Conservation (phyloP, 2,329 filamentous ascomycete species). For the Chaetothyriales sp. region DNA sequence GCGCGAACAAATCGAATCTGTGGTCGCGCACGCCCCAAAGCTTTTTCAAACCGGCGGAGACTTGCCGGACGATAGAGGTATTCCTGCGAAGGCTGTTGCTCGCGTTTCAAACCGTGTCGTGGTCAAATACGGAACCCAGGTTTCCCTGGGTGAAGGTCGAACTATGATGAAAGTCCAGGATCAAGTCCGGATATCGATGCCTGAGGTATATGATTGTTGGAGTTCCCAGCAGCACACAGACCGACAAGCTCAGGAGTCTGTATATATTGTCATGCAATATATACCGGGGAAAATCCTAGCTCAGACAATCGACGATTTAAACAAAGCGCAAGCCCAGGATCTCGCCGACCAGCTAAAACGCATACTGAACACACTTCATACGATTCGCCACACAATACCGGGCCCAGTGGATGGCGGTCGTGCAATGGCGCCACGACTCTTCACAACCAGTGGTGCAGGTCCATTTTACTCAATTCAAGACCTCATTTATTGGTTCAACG, state of each 20-base stretch:
- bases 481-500: not conserved
- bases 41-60: not conserved
- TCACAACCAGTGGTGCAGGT: not conserved
- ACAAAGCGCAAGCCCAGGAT: not conserved
- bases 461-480: not conserved
- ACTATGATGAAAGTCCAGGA: not conserved
- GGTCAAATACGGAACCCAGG: not conserved
- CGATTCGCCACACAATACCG: not conserved
- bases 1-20: not conserved
- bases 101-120: not conserved
- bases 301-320: not conserved
- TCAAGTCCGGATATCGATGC: not conserved
- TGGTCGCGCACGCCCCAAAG: not conserved
- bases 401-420: not conserved
- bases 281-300: not conserved
- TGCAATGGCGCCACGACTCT: not conserved
- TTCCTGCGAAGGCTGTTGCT: not conserved
- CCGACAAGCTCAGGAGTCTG: not conserved
- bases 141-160: not conserved
- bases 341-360: not conserved
- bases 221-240: not conserved
- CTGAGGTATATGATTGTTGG: not conserved
- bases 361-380: not conserved
- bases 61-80: not conserved
- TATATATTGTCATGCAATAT: not conserved